Conservation (phyloP, 345 rosid genomes). For the Schrenkiella parvula region DNA sequence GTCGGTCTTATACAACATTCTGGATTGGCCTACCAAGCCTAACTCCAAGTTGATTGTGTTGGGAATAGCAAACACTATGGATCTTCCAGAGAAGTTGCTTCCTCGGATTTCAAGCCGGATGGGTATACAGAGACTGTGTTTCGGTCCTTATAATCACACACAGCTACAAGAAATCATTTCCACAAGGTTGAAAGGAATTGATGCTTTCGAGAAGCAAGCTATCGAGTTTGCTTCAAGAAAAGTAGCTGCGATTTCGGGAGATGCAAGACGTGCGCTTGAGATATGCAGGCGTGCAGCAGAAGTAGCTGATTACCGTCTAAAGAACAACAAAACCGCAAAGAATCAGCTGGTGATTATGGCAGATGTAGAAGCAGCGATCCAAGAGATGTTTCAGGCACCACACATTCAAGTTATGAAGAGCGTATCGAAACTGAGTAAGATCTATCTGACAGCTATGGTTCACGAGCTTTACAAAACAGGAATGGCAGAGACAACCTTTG, state of each 20-base stretch:
- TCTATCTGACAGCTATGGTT: constrained; percentile 90
- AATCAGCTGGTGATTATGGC: constrained; percentile 63
- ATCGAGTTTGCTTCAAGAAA: constrained; percentile 95
- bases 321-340: constrained; percentile 45
- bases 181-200: constrained; percentile 68
- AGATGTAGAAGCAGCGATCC: constrained; percentile 86
- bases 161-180: constrained; percentile 96
- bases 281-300: constrained; percentile 98
- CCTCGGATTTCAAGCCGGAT: constrained; percentile 95
- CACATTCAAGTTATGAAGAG: constrained; percentile 92
- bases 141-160: constrained; percentile 84
- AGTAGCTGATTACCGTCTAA: constrained; percentile 66
- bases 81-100: constrained; percentile 95
- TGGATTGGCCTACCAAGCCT: constrained; percentile 94
- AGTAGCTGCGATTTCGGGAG: constrained; percentile 98
- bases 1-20: constrained; percentile 85
- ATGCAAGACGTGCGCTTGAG: constrained; percentile 95
- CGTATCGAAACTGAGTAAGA: constrained; percentile 65
- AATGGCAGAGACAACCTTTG: constrained; percentile 83
- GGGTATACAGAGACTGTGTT: constrained; percentile 97
- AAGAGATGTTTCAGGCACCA: constrained; percentile 98
- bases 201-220: constrained; percentile 90
- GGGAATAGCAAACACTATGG: constrained; percentile 99
- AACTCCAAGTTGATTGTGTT: constrained; percentile 78
- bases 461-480: constrained; percentile 94